Percentiles rank a stretch among this genome's conserved stretches.
Evolutionary conservation across 2,329 filamentous ascomycete genomes (phyloP).

Genomic region (Trichophyton simii): DNA sequence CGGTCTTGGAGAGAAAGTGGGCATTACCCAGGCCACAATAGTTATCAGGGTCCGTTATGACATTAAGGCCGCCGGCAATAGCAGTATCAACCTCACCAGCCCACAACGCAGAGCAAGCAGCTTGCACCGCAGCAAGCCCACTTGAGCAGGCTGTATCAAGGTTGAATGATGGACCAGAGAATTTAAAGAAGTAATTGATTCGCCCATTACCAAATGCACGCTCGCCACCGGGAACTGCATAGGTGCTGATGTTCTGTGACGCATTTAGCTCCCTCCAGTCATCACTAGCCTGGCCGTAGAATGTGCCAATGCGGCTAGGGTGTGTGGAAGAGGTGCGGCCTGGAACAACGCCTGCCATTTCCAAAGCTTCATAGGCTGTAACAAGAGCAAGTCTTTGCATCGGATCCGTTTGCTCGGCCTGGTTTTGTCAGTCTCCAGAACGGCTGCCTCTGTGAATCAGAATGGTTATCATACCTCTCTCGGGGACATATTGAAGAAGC

Average conservation of each 20-base stretch:
- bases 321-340: constrained; percentile 55
- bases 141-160: constrained; percentile 15
- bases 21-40: constrained; percentile 20
- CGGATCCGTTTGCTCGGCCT: constrained; percentile 56
- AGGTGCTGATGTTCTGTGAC: constrained; percentile 52
- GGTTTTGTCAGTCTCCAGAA: background rate
- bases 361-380: constrained; percentile 68
- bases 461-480: constrained; percentile 41
- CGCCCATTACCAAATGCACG: constrained; percentile 45
- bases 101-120: constrained; percentile 13
- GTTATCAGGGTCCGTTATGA: constrained; percentile 16
- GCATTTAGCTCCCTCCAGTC: constrained; percentile 66
- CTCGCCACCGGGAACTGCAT: constrained; percentile 53
- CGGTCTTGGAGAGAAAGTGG: constrained; percentile 24
- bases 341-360: constrained; percentile 67
- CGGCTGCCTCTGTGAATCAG: background rate
- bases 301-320: background rate
- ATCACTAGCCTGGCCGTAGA: constrained; percentile 70
- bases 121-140: constrained; percentile 9
- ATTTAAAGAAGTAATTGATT: constrained; percentile 12
- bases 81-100: constrained; percentile 11
- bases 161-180: constrained; percentile 11
- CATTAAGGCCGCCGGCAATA: constrained; percentile 20
- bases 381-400: constrained; percentile 62
- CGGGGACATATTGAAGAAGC: constrained; percentile 73